phyloP scores from a whole-genome alignment of 2,329 filamentous ascomycete species.

The Sphaerulina vaccinii region DNA sequence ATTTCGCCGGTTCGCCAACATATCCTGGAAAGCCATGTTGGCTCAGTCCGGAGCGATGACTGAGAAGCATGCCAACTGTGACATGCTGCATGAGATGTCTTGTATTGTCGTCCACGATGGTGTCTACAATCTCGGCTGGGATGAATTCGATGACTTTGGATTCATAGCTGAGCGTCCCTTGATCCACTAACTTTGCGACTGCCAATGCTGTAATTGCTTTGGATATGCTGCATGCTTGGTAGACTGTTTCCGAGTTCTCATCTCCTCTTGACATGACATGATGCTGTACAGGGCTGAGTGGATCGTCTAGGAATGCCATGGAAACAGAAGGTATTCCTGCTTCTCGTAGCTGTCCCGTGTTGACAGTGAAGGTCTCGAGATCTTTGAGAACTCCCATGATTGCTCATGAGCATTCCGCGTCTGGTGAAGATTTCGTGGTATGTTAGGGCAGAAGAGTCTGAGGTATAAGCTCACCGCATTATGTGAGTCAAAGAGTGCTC shows the following conservation, averaged over 20 bases:
- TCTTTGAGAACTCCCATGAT: constrained; percentile 19
- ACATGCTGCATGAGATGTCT: constrained; percentile 24
- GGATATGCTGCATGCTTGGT: constrained; percentile 32
- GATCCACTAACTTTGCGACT: constrained; percentile 28
- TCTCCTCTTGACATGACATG: constrained; percentile 20
- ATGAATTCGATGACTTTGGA: constrained; percentile 22
- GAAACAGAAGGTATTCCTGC: constrained; percentile 26
- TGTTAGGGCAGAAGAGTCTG: background rate
- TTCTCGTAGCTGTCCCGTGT: constrained; percentile 11
- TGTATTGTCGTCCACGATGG: constrained; percentile 19
- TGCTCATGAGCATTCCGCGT: background rate
- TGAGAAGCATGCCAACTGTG: constrained; percentile 29
- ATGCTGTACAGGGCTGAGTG: constrained; percentile 17
- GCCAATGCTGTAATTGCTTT: constrained; percentile 30
- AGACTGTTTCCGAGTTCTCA: constrained; percentile 29
- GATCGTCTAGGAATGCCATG: constrained; percentile 24
- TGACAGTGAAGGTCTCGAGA: constrained; percentile 16
- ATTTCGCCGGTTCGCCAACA: constrained; percentile 14
- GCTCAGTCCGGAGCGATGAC: constrained; percentile 29
- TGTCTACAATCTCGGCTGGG: constrained; percentile 8
- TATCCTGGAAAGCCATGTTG: constrained; percentile 32
- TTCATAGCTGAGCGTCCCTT: constrained; percentile 23
- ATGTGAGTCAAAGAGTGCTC: no score
- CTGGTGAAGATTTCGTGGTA: background rate
- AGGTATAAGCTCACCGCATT: no score